Conservation (phyloP, 2,329 filamentous ascomycete species). For the Ambrosiella beaveri region DNA sequence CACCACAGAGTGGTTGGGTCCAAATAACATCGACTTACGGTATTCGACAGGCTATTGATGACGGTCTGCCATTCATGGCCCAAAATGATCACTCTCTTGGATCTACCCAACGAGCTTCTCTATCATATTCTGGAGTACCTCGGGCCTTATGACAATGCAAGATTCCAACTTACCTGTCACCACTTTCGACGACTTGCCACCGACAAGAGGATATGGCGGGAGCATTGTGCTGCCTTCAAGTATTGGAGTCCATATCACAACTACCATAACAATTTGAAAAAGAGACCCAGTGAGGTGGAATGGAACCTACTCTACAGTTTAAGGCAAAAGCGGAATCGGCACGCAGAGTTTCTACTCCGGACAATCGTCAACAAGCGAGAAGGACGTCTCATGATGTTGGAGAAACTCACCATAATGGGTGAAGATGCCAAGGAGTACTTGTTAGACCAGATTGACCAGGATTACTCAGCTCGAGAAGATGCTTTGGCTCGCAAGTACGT, state of each 20-base stretch:
- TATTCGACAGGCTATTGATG: not conserved
- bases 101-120: conserved; percentile 69
- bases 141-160: conserved; percentile 35
- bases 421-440: conserved; percentile 84
- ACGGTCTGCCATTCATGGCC: not conserved
- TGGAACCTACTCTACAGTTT: conserved; percentile 58
- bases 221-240: conserved; percentile 53
- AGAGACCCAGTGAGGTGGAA: conserved; percentile 37
- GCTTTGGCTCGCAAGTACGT: conserved; percentile 52
- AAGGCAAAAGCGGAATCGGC: conserved; percentile 34
- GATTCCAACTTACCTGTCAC: not conserved
- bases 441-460: conserved; percentile 42
- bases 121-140: conserved; percentile 54
- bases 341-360: conserved; percentile 40
- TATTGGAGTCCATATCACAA: conserved; percentile 57
- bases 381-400: conserved; percentile 50
- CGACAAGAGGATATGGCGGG: conserved; percentile 58
- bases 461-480: conserved; percentile 44
- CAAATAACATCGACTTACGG: no score
- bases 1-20: no score
- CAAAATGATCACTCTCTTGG: not conserved
- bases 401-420: conserved; percentile 52
- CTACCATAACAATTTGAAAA: conserved; percentile 37
- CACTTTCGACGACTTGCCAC: conserved; percentile 27
- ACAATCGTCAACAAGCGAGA: conserved; percentile 54